phyloP scores from a whole-genome alignment of 2,329 filamentous ascomycete species.

The Colletotrichum tropicicola region DNA sequence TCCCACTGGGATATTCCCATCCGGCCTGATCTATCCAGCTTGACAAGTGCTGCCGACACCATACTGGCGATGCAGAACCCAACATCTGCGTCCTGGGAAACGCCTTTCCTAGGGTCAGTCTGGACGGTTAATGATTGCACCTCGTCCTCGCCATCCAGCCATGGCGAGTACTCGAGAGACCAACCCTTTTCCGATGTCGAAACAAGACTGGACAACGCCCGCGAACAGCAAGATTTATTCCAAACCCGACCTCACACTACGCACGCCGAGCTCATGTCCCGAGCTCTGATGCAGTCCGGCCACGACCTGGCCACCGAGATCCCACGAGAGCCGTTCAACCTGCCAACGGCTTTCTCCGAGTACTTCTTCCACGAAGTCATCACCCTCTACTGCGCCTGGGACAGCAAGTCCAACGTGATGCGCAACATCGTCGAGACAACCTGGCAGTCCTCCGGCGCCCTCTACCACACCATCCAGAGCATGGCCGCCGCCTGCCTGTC shows the following conservation, averaged over 20 bases:
- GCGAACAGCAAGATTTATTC: neutral
- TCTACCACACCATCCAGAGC: constrained; percentile 69
- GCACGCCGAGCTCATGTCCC: neutral
- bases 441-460: constrained; percentile 65
- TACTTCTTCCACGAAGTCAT: constrained; percentile 36
- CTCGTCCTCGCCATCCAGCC: neutral
- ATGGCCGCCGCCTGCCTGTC: constrained; percentile 71
- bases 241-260: accelerated
- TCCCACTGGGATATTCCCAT: neutral
- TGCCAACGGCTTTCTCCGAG: constrained; percentile 26
- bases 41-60: neutral
- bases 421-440: constrained; percentile 32
- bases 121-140: accelerated
- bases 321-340: constrained; percentile 20
- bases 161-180: accelerated
- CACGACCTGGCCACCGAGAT: accelerated
- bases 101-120: accelerated
- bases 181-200: accelerated
- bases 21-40: neutral
- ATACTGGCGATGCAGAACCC: neutral
- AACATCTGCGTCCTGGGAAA: accelerated
- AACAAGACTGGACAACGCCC: too few species aligned
- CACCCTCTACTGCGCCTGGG: constrained; percentile 33
- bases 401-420: constrained; percentile 34
- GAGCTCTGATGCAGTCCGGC: accelerated